Conservation (phyloP, 192 early-diverging fungal species). For the Piromyces finnis region DNA sequence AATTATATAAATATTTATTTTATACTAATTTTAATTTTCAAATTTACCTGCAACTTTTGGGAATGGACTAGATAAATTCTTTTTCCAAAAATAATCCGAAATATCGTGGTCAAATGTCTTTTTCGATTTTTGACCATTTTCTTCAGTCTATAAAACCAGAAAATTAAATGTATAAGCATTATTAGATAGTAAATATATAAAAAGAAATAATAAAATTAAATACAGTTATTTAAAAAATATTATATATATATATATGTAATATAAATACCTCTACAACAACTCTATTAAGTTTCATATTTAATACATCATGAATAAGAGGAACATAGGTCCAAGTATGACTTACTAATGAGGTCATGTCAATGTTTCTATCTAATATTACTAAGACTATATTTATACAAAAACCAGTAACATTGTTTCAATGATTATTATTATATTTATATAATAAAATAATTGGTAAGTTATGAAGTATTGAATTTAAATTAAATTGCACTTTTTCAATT, state of each 20-base stretch:
- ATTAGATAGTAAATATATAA: too few species aligned
- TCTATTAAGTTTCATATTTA: conserved; percentile 81
- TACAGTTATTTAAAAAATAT: conserved; percentile 2
- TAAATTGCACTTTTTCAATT: background rate
- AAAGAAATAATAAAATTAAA: background rate
- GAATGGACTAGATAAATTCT: conserved; percentile 81
- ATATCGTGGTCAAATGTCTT: conserved; percentile 77
- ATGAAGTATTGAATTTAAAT: too few species aligned
- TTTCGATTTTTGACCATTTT: conserved; percentile 31
- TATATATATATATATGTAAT: conserved; percentile 11
- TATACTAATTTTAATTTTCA: too few species aligned
- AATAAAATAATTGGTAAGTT: too few species aligned
- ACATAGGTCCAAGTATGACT: conserved; percentile 98
- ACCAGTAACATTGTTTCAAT: too few species aligned
- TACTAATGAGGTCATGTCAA: conserved; percentile 83
- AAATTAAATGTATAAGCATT: too few species aligned
- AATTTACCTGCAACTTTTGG: conserved; percentile 73
- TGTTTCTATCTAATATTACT: conserved; percentile 75
- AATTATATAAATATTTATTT: too few species aligned
- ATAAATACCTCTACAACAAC: conserved; percentile 37
- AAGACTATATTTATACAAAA: too few species aligned
- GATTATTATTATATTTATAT: too few species aligned
- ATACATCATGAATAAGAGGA: conserved; percentile 85
- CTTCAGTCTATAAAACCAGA: conserved; percentile 21
- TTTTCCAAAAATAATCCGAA: conserved; percentile 85